A percentile compares a stretch with the other conserved stretches of the same genome.
Conservation (phyloP, 192 early-diverging fungal species). For the Kickxella alabastrina region DNA sequence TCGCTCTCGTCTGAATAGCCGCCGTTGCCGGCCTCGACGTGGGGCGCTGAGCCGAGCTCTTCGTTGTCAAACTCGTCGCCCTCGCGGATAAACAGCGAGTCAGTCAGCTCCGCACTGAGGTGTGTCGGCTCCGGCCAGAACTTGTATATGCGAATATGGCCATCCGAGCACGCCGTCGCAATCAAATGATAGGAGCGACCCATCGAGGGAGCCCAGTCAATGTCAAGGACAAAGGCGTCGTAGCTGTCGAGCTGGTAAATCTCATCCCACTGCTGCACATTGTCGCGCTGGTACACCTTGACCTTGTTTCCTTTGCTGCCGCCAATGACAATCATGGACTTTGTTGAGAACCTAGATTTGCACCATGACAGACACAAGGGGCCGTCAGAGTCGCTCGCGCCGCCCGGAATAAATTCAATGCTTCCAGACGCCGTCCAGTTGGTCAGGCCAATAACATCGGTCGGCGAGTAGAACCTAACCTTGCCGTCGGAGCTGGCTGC, state of each 20-base stretch:
- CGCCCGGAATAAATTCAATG: conserved; percentile 54
- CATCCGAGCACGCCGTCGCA: conserved; percentile 46
- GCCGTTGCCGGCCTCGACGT: background rate
- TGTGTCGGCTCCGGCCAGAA: conserved; percentile 39
- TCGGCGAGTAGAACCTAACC: conserved; percentile 83
- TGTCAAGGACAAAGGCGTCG: conserved; percentile 53
- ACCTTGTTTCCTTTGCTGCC: conserved; percentile 77
- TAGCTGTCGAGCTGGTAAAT: conserved; percentile 51
- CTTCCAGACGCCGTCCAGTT: conserved; percentile 75
- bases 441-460: conserved; percentile 69
- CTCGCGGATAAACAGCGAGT: conserved; percentile 41
- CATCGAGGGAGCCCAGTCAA: conserved; percentile 51
- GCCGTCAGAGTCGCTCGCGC: conserved; percentile 69
- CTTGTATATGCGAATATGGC: conserved; percentile 50
- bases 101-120: conserved; percentile 15
- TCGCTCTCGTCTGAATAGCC: conserved; percentile 10
- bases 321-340: conserved; percentile 78
- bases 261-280: conserved; percentile 39
- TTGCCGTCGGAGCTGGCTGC: conserved; percentile 75
- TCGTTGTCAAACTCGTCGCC: conserved; percentile 12
- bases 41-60: conserved; percentile 1
- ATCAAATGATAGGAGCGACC: conserved; percentile 57
- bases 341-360: conserved; percentile 68
- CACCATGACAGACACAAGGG: conserved; percentile 86
- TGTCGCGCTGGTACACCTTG: conserved; percentile 51